A percentile compares a stretch with the other conserved stretches of the same genome.
These are phyloP conservation scores for Saturnispora kantuleensis DNA, from an alignment of 805 yeast genomes.

Conservation along the genomic window DNA sequence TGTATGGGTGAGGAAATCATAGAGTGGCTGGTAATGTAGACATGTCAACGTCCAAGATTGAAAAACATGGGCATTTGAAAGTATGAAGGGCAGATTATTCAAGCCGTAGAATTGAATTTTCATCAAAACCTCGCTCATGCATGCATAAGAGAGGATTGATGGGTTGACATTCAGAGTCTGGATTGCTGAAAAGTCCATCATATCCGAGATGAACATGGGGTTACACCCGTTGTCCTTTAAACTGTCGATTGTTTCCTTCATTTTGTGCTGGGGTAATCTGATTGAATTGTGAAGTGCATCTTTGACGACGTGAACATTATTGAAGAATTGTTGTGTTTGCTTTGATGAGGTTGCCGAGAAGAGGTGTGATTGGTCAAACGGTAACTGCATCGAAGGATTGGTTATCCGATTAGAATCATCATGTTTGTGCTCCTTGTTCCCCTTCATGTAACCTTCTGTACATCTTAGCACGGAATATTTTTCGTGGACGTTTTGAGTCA, in stretches of 20 bases:
- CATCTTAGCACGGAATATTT: neutral
- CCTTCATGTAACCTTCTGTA: neutral
- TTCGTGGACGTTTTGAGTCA: neutral
- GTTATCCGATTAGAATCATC: neutral
- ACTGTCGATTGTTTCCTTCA: neutral
- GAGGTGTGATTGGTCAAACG: neutral
- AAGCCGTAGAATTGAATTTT: conserved; percentile 5
- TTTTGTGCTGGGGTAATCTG: conserved; percentile 1
- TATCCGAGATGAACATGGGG: conserved; percentile 8
- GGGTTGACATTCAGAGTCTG: conserved; percentile 3
- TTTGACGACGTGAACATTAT: neutral
- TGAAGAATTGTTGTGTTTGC: neutral
- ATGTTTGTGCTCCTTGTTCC: neutral
- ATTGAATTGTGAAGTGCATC: neutral
- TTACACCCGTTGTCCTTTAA: neutral
- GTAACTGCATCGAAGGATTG: neutral
- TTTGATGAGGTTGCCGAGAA: neutral
- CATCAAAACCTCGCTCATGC: conserved; percentile 6
- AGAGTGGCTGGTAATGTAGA: conserved; percentile 4
- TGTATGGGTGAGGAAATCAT: conserved; percentile 9
- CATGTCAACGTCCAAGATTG: conserved; percentile 1
- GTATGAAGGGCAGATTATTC: conserved; percentile 8
- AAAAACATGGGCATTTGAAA: conserved; percentile 2
- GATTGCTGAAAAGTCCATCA: conserved; percentile 4
- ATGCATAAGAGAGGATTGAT: conserved; percentile 7